phyloP scores from a whole-genome alignment of 768 basidiomycete genomes.

The Tulasnella sp. region DNA sequence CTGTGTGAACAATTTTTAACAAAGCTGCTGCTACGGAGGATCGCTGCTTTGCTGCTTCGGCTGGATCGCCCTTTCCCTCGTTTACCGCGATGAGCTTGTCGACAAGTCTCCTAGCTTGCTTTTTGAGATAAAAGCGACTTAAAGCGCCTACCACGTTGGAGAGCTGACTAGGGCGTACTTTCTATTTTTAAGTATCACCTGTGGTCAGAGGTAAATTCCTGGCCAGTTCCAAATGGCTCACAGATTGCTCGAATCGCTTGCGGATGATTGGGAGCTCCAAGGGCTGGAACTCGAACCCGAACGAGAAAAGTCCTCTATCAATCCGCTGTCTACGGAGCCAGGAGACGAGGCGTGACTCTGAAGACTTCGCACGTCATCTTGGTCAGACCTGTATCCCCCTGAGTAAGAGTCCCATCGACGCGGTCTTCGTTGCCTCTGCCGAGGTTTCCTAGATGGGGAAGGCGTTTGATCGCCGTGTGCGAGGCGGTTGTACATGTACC shows the following conservation, averaged over 20 bases:
- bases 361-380: not conserved
- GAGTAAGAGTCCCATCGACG: not conserved
- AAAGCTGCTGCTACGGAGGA: not conserved
- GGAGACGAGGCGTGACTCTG: not conserved
- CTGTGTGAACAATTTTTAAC: not conserved
- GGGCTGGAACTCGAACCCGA: not conserved
- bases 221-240: not conserved
- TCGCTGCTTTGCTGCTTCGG: not conserved
- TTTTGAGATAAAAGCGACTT: not conserved
- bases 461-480: too few relatives aligned
- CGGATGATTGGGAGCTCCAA: not conserved
- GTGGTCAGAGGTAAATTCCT: not conserved
- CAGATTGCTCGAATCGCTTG: not conserved
- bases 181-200: too few relatives aligned
- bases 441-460: not conserved
- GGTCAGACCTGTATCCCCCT: not conserved
- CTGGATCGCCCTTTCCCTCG: not conserved
- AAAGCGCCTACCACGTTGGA: too few relatives aligned
- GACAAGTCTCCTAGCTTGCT: not conserved
- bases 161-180: too few relatives aligned
- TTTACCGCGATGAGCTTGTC: not conserved
- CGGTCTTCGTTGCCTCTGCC: not conserved
- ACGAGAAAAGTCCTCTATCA: not conserved
- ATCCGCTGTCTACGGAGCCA: not conserved
- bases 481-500: too few relatives aligned